Conservation (phyloP, 345 rosid species). For the Eutrema japonicum region DNA sequence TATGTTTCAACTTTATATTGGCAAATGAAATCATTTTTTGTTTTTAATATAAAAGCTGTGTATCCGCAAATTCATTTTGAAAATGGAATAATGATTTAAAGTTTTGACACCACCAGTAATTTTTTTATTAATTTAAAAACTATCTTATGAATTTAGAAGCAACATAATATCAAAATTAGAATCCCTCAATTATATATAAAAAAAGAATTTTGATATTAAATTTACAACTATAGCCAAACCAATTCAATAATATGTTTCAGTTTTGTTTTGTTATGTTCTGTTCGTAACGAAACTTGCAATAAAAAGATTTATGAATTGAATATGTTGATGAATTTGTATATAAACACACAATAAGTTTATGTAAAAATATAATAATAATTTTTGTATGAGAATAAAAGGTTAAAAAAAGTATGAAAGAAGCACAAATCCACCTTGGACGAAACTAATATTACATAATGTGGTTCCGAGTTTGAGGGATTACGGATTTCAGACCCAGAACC, state of each 20-base stretch:
- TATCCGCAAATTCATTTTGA: background rate
- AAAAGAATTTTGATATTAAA: too few species aligned
- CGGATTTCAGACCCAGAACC: too few species aligned
- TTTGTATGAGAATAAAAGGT: background rate
- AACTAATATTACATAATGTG: too few species aligned
- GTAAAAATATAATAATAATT: background rate
- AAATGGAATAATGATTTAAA: background rate
- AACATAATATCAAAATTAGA: background rate
- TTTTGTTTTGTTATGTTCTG: too few species aligned
- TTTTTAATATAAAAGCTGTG: constrained; percentile 9
- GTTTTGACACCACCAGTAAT: background rate
- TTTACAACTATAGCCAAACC: background rate
- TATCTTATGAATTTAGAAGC: background rate
- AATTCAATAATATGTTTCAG: too few species aligned
- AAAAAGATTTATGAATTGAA: background rate
- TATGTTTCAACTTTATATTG: constrained; percentile 41
- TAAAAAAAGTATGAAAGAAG: constrained; percentile 44
- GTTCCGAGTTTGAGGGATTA: too few species aligned
- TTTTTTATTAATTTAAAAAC: background rate
- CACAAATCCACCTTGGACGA: constrained; percentile 35
- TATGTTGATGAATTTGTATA: too few species aligned
- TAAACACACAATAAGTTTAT: background rate
- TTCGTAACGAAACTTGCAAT: too few species aligned
- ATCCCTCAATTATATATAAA: too few species aligned
- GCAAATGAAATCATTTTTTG: constrained; percentile 34